A percentile compares a stretch with the other conserved stretches of the same genome.
These are phyloP conservation scores for Prunus mume DNA, from an alignment of 306 rosid genomes.

Conservation along the genomic window DNA sequence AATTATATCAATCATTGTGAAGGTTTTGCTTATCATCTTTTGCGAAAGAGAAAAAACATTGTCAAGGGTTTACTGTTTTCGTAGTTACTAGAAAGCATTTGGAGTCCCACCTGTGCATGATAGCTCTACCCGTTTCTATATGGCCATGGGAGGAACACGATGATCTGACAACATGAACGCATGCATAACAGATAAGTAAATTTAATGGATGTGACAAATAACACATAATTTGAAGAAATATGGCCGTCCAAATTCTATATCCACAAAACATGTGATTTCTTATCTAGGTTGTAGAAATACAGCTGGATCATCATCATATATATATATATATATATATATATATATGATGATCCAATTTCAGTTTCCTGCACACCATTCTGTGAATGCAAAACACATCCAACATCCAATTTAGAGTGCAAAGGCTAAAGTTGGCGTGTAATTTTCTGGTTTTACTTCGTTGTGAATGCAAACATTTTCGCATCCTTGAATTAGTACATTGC, in stretches of 20 bases:
- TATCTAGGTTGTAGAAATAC: neutral
- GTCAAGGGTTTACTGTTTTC: too few species aligned
- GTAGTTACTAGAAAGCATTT: neutral
- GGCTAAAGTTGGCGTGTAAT: too few species aligned
- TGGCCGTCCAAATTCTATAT: neutral
- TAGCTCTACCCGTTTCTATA: neutral
- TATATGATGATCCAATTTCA: neutral
- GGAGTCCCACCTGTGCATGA: neutral
- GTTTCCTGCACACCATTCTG: too few species aligned
- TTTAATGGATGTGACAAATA: slow-evolving; percentile 1
- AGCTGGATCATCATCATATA: neutral
- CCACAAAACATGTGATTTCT: neutral
- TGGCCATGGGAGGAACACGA: neutral
- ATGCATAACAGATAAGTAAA: neutral
- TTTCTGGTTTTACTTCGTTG: too few species aligned
- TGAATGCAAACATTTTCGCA: too few species aligned
- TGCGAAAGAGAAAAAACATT: neutral
- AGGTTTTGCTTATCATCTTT: neutral
- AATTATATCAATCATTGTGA: neutral
- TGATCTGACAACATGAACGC: neutral
- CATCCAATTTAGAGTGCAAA: too few species aligned
- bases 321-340: too few species aligned
- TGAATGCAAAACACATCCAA: too few species aligned
- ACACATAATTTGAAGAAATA: neutral
- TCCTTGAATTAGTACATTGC: too few species aligned